Evolutionary conservation across 805 yeast genomes (phyloP), one percentile per base, ranked within the genome.

Genomic region (Hyphopichia homilentoma): DNA sequence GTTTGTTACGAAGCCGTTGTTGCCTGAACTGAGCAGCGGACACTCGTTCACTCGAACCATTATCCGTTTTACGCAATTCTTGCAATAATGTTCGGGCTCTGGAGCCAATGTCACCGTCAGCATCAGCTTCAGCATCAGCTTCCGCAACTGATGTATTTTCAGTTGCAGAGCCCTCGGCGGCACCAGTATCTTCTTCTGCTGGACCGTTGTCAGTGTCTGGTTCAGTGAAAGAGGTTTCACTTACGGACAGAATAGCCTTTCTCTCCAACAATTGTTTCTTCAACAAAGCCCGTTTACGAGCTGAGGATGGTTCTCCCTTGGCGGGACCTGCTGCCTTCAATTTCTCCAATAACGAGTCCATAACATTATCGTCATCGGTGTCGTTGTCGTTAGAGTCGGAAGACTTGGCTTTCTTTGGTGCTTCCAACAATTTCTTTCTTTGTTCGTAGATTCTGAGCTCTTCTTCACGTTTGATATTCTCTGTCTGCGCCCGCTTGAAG

Each of bases 331-430:
- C 85, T 12, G 89, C 88, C 50, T 88, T 82, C 49, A 93, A 72
- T 50, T 84, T 86, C 54, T 88, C 95, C 36, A 93, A 69, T 30
- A 93, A 66, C 21, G 82, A 76, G 54, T 93, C 98, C 84, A 93
- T 87, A 25, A 87, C 83, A 29, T 70, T 66, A 13, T 55, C 62
- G 12, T 61, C 79, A 8, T 66, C 75, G 18, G 63, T 68, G 14
- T 49, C 63, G 11, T 45, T 57, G 25, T 52, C 57, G 11, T 49
- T 50, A 18, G 59, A 65, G 27, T 45, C 43, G 11, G 30, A 7
- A 15, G 41, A 34, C 11, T 30, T 33, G 15, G 44, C 38, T 36
- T 54, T 59, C 54, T 61, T 52, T 19, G 73, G 71, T 13, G 68
- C 64, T 41, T 76, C 81, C 27, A 81, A 53, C 41, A 77, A 58